These are phyloP conservation scores for Bimuria novae-zelandiae DNA, from an alignment of 2,329 filamentous ascomycete genomes.

Conservation along the genomic window DNA sequence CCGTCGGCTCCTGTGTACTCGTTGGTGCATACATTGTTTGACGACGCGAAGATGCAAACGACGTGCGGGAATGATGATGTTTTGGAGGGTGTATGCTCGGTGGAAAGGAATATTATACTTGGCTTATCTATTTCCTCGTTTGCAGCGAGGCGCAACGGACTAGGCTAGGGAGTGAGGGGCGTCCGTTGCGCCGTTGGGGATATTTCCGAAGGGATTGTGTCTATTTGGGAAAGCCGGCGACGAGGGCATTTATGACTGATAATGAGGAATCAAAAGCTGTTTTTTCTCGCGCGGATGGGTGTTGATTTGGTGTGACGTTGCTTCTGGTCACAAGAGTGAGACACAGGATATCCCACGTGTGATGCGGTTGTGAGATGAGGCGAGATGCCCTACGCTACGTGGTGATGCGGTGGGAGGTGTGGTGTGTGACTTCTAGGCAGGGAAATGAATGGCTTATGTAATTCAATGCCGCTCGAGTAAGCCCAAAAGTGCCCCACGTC, in stretches of 20 bases:
- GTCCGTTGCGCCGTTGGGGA: constrained; percentile 11
- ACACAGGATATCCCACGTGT: not conserved
- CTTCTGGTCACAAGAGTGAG: not conserved
- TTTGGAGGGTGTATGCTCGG: constrained; percentile 27
- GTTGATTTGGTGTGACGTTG: not conserved
- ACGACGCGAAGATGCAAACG: constrained; percentile 36
- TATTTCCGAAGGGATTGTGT: constrained; percentile 28
- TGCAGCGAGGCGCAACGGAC: constrained; percentile 21
- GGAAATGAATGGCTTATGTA: too few relatives aligned
- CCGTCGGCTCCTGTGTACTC: constrained; percentile 8
- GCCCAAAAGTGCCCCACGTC: not conserved
- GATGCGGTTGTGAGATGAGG: not conserved
- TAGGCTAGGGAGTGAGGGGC: constrained; percentile 16
- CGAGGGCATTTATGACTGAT: constrained; percentile 34
- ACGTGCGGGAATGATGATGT: constrained; percentile 32
- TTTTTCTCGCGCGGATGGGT: constrained; percentile 23
- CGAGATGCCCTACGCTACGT: not conserved
- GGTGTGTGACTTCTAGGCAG: not conserved
- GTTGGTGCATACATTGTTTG: constrained; percentile 25
- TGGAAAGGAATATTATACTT: constrained; percentile 20
- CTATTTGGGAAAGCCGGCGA: constrained; percentile 30
- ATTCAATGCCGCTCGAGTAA: constrained; percentile 10
- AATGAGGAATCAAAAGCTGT: constrained; percentile 49
- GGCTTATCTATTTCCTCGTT: constrained; percentile 24
- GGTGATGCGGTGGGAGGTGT: not conserved